Base-by-base conservation (phyloP, 805 yeast species). In the Yamadazyma paraphyllophila region DNA sequence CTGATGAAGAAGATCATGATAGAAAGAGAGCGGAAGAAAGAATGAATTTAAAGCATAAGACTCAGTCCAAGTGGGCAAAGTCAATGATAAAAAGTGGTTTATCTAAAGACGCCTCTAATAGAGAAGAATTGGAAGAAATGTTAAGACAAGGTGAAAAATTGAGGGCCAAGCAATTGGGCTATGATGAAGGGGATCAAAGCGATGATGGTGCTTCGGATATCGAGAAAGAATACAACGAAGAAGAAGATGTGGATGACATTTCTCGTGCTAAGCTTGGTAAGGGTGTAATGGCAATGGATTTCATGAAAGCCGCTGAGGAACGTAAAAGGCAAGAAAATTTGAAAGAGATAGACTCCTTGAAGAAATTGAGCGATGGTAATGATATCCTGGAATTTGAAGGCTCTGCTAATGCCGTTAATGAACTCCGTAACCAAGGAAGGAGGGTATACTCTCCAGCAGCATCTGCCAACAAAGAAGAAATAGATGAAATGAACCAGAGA, bases 91-190 rank as follows among this genome's bases (percentile, higher is more conserved):
- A 83, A 54, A 87, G 90, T 55, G 98, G 97, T 12, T 77, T 94
- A 76, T 78, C 91, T 32, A 91, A 92, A 56, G 98, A 92, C 62
- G 80, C 84, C 30, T 81, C 80, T 29, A 85, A 86, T 15, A 76
- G 98, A 58, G 86, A 81, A 7, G 98, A 94, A 58, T 78, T 92
- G 74, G 98, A 94, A 66, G 97, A 89, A 58, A 91, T 91, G 97
- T 69, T 92, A 48, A 77, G 89, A 58, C 88, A 87, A 59, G 94
- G 96, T 36, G 96, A 91, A 58, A 73, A 76, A 44, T 73, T 92
- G 48, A 80, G 85, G 44, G 66, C 80, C 41, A 88, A 85, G 58
- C 87, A 92, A 50, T 61, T 85, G 45, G 96, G 90, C 7, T 72
- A 70, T 47, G 78, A 74, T 44, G 82, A 80, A 24, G 83, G 79